Evolutionary conservation across 352 stramenopile genomes (phyloP), one percentile per base, ranked within the genome.

Genomic region (Peronospora belbahrii): DNA sequence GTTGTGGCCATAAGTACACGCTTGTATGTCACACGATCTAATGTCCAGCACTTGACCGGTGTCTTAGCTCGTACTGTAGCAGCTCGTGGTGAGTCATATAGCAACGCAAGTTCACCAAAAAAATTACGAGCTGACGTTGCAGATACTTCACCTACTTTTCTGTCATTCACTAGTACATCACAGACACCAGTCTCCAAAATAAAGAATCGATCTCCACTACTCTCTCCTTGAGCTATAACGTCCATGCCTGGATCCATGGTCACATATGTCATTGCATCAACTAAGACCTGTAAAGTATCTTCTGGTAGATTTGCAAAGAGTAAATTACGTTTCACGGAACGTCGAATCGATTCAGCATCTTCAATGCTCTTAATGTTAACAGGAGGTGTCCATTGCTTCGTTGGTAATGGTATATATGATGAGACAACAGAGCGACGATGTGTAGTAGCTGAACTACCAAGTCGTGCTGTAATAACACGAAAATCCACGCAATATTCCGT

Each of bases 31-130:
- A 73, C 50, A 33, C 75, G 79, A 58, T 94, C 83, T 36, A 97
- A 67, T 19, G 69, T 79, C 90, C 90, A 97, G 41, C 91, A 74
- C 43, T 89, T 80, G 32, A 81, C 88, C 38, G 63, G 50, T 15
- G 68, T 82, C 28, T 62, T 56, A 0, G 79, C 73, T 9, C 62
- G 59, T 40, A 96, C 79, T 2, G 91, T 97, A 1, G 91, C 91
- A 4, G 83, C 80, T 32, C 93, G 54, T 10, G 94, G 87, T 22
- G 82, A 74, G 49, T 96, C 83, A 60, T 97, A 97, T 25, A 98
- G 73, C 34, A 97, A 67, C 6, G 93, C 93, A 22, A 98, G 65
- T 68, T 98, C 93, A 17, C 93, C 93, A 51, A 97, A 98, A 47
- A 73, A 85, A 28, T 84, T 77, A 30, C 73, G 65, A 10, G 62